Conservation (phyloP, 116 monocot species). For the Papilionanthe hybrid region DNA sequence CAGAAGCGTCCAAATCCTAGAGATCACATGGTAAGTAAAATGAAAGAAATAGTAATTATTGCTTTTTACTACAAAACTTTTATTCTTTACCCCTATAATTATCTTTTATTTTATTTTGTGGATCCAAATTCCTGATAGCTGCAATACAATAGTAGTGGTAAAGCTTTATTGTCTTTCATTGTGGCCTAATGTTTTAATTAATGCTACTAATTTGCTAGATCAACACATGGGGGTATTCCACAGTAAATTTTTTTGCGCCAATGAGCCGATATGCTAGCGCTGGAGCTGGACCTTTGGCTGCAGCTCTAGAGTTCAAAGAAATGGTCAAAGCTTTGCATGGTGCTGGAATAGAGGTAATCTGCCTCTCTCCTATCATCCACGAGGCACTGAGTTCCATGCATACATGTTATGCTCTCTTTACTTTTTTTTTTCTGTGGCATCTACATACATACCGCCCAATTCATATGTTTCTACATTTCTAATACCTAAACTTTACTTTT, state of each 20-base stretch:
- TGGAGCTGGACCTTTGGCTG: slow-evolving; percentile 74
- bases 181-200: not conserved
- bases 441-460: no score
- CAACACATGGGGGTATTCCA: slow-evolving; percentile 99
- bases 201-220: slow-evolving; percentile 35
- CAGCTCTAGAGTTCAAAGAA: slow-evolving; percentile 82
- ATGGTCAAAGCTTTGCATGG: slow-evolving; percentile 94
- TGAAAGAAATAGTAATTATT: no score
- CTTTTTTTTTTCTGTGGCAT: not conserved
- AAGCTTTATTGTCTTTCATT: not conserved
- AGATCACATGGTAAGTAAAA: slow-evolving; percentile 70
- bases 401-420: not conserved
- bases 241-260: slow-evolving; percentile 92
- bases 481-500: no score
- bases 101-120: not conserved
- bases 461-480: no score
- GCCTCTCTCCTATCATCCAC: not conserved
- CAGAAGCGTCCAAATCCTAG: slow-evolving; percentile 79
- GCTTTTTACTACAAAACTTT: not conserved
- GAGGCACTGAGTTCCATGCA: not conserved
- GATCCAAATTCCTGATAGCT: not conserved
- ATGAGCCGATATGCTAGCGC: slow-evolving; percentile 96
- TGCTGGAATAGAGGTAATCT: slow-evolving; percentile 86
- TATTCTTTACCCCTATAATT: not conserved
- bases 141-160: not conserved